Percentiles rank a stretch among this genome's conserved stretches.
These are phyloP conservation scores for Pyronema omphalodes DNA, from an alignment of 495 filamentous ascomycete genomes.

Conservation along the genomic window DNA sequence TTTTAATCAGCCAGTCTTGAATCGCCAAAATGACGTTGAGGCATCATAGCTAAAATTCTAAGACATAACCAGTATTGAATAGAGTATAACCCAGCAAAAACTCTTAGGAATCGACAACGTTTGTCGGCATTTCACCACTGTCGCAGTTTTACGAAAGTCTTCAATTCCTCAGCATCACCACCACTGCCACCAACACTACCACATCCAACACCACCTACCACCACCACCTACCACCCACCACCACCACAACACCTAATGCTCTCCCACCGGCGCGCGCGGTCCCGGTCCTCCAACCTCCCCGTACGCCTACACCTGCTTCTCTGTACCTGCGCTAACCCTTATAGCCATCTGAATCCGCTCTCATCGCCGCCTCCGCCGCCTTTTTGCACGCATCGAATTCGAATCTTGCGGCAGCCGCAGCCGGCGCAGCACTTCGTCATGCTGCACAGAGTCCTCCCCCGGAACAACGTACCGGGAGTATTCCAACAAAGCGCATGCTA, in stretches of 20 bases:
- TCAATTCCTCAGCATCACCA: not conserved
- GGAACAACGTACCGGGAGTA: slow-evolving; percentile 8
- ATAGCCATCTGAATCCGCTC: slow-evolving; percentile 7
- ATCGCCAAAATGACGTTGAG: too few relatives aligned
- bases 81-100: not conserved
- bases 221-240: not conserved
- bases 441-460: slow-evolving; percentile 8
- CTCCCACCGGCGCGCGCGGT: not conserved
- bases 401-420: slow-evolving; percentile 15
- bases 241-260: slow-evolving; percentile 2
- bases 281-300: slow-evolving; percentile 3
- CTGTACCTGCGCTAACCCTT: not conserved
- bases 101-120: not conserved
- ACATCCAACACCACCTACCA: not conserved
- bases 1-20: too few relatives aligned
- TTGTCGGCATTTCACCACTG: not conserved
- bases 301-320: not conserved
- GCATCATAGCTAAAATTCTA: too few relatives aligned
- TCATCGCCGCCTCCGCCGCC: slow-evolving; percentile 17
- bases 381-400: slow-evolving; percentile 7
- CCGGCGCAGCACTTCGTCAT: slow-evolving; percentile 19
- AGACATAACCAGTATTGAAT: too few relatives aligned
- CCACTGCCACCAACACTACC: too few relatives aligned
- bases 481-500: slow-evolving; percentile 21
- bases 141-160: too few relatives aligned